Base-by-base conservation (phyloP, 306 rosid genomes). In the Sophora flavescens region DNA sequence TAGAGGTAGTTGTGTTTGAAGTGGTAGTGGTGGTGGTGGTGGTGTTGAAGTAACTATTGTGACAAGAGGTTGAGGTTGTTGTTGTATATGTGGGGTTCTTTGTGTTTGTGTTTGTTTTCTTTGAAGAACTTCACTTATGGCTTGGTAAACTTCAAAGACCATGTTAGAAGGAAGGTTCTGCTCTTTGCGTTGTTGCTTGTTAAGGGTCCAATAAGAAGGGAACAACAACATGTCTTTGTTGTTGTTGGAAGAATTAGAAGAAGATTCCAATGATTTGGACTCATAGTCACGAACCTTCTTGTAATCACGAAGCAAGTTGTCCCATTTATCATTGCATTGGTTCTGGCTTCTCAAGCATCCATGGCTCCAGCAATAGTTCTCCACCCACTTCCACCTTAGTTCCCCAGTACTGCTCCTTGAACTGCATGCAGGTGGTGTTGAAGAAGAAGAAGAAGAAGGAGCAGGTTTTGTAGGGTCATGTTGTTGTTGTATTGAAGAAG, bases 241-340 rank as follows among this genome's bases (percentile, higher is more conserved):
- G 6, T 50, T 8, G 35, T n/a, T 30, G 22, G 84, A 42, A 16
- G 42, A 14, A 10, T 14, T 10, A 42, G 48, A 11, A 45, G 52
- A 47, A 47, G 6, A 47, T 13, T 47, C 52, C 4, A 61, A 63
- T 41, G 83, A 78, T 76, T 83, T 86, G 9, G 88, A 79, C 17
- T 89, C 91, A 28, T 83, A 85, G 26, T 89, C 93, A 4, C 93
- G 91, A 32, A 89, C 88, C 28, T 85, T 87, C 54, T 87, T 85
- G 61, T 87, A 89, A 65, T 89, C 93, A 9, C 93, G 87, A 15
- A 89, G 87, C 18, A 89, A 66, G 32, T 89, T 89, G 66, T 89
- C 93, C 93, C 93, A 89, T 35, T 89, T 89, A 53, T 89, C 93
- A 30, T 89, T 87, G 66, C 90, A 89, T 80, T 89, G 93, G 39